These are phyloP conservation scores for Candida namnaoensis DNA, from an alignment of 805 yeast genomes.

Conservation along the genomic window DNA sequence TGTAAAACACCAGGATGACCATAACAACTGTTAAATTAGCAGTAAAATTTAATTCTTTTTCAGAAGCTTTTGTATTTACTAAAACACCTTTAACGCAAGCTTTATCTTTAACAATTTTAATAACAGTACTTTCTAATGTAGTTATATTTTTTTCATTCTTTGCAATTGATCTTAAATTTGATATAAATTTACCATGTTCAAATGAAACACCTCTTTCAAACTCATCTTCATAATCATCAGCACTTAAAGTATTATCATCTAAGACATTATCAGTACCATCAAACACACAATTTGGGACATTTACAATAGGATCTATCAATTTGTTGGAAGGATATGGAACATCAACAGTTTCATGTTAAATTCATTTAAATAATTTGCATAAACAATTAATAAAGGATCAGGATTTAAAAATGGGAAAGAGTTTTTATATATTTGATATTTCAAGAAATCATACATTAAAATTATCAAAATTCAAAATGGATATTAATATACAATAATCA, in stretches of 20 bases:
- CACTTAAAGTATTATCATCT: slow-evolving; percentile 40
- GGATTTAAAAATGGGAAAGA: no score
- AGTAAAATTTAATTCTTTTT: slow-evolving; percentile 32
- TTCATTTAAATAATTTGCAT: no score
- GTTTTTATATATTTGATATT: no score
- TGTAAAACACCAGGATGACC: no score
- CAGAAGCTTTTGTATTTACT: slow-evolving; percentile 35
- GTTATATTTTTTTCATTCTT: slow-evolving; percentile 65
- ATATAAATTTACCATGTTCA: slow-evolving; percentile 85
- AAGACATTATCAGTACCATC: slow-evolving; percentile 49
- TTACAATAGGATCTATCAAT: slow-evolving; percentile 32
- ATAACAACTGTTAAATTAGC: slow-evolving; percentile 66
- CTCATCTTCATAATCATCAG: slow-evolving; percentile 50
- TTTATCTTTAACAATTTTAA: slow-evolving; percentile 47
- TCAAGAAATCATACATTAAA: no score
- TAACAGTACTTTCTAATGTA: slow-evolving; percentile 77
- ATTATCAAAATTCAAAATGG: no score
- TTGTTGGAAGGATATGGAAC: slow-evolving; percentile 70
- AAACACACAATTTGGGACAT: slow-evolving; percentile 46
- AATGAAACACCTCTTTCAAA: slow-evolving; percentile 72
- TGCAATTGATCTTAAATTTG: slow-evolving; percentile 68
- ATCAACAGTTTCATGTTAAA: slow-evolving; percentile 37
- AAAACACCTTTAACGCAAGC: slow-evolving; percentile 68
- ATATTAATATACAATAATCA: no score
- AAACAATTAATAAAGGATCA: no score